A percentile compares a stretch with the other conserved stretches of the same genome.
phyloP scores from a whole-genome alignment of 495 filamentous ascomycete species.

The Pseudomonodictys pantanalensis region DNA sequence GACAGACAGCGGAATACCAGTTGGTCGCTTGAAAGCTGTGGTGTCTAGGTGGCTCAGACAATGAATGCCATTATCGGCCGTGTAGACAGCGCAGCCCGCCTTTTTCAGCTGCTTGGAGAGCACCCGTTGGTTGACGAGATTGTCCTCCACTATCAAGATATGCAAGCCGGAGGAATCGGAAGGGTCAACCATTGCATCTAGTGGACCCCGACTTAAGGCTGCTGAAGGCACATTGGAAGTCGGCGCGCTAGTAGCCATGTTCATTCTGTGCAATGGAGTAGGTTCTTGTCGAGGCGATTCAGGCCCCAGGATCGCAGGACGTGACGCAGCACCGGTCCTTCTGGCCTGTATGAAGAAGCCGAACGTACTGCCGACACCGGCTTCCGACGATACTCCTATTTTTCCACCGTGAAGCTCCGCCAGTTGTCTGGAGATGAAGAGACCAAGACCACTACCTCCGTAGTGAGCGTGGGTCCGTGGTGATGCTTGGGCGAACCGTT shows the following conservation, averaged over 20 bases:
- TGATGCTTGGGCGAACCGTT: conserved; percentile 39
- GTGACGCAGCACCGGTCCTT: neutral
- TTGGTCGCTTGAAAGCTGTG: neutral
- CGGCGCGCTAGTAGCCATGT: neutral
- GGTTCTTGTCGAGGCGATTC: neutral
- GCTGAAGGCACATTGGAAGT: neutral
- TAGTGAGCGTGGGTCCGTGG: conserved; percentile 38
- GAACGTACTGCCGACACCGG: conserved; percentile 36
- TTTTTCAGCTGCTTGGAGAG: conserved; percentile 33
- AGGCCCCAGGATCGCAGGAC: neutral
- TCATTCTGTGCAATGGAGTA: neutral
- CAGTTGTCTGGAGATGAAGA: conserved; percentile 40
- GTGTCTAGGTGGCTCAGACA: conserved; percentile 30
- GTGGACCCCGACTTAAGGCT: neutral
- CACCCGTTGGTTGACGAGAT: conserved; percentile 39
- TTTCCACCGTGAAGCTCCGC: conserved; percentile 39
- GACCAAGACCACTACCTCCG: conserved; percentile 39
- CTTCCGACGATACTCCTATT: conserved; percentile 38
- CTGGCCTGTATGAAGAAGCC: conserved; percentile 37
- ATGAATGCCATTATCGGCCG: conserved; percentile 37
- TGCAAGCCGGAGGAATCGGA: conserved; percentile 4
- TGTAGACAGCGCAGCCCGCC: conserved; percentile 29
- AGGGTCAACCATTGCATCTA: too few species aligned
- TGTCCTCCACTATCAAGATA: conserved; percentile 38
- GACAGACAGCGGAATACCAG: conserved; percentile 16